A percentile compares a stretch with the other conserved stretches of the same genome.
These are phyloP conservation scores for Urochloa ruziziensis DNA, from an alignment of 176 grass and related monocot species.

Conservation along the genomic window DNA sequence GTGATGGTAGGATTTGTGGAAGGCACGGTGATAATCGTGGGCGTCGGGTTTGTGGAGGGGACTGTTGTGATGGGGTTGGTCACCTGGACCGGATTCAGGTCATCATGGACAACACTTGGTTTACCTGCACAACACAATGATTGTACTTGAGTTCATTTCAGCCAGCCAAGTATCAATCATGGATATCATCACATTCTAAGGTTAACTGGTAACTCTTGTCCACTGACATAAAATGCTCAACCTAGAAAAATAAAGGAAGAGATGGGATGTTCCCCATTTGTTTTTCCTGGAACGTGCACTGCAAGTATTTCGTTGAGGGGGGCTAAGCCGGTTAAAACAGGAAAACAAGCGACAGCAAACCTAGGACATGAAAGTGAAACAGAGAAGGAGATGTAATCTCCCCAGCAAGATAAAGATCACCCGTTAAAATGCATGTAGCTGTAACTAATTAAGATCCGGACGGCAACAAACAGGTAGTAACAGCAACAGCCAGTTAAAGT, in stretches of 20 bases:
- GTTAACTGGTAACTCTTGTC: not conserved
- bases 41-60: slow-evolving; percentile 43
- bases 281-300: too few species aligned
- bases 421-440: not conserved
- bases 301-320: too few species aligned
- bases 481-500: not conserved
- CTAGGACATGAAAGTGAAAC: not conserved
- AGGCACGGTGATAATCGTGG: slow-evolving; percentile 51
- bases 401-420: not conserved
- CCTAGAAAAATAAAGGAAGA: not conserved
- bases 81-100: slow-evolving; percentile 20
- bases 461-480: not conserved
- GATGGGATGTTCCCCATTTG: not conserved
- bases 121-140: slow-evolving; percentile 25
- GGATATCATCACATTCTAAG: not conserved
- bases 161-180: not conserved
- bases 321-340: too few species aligned
- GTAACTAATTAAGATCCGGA: not conserved
- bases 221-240: not conserved
- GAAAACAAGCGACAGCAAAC: too few species aligned
- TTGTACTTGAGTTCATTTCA: not conserved
- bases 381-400: not conserved
- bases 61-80: slow-evolving; percentile 43
- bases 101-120: slow-evolving; percentile 25
- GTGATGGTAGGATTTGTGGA: slow-evolving; percentile 64